Evolutionary conservation across 192 early-diverging fungal species (phyloP).

Genomic region (Coemansia asiatica): DNA sequence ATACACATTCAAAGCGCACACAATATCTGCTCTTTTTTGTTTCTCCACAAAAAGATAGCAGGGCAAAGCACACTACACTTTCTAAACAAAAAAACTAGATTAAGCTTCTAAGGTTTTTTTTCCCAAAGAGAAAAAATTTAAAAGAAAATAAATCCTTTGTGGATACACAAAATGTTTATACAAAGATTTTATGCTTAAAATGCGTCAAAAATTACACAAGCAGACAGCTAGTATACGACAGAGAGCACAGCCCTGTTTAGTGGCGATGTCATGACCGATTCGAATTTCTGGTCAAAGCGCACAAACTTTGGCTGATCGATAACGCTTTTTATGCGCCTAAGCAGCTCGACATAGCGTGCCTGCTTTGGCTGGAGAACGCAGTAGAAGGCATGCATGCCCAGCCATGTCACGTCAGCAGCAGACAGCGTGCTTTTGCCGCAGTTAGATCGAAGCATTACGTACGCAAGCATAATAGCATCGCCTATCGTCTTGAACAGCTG

Average conservation of each 20-base stretch:
- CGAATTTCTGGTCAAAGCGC: constrained; percentile 10
- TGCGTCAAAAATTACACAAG: background rate
- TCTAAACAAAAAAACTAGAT: too few species aligned
- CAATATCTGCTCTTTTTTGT: too few species aligned
- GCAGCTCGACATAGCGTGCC: constrained; percentile 34
- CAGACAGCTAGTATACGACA: constrained; percentile 21
- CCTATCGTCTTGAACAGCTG: constrained; percentile 19
- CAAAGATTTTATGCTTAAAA: background rate
- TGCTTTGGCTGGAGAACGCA: constrained; percentile 50
- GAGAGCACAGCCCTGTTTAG: constrained; percentile 25
- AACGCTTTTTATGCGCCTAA: constrained; percentile 15
- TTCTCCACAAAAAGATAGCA: too few species aligned
- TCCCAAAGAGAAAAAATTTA: too few species aligned
- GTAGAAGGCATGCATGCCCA: constrained; percentile 55
- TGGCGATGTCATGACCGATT: constrained; percentile 15
- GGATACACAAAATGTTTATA: too few species aligned
- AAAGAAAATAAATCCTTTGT: too few species aligned
- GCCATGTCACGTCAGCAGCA: constrained; percentile 40
- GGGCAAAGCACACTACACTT: too few species aligned
- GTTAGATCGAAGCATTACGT: constrained; percentile 26
- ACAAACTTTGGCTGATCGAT: constrained; percentile 22
- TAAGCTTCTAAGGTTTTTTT: too few species aligned
- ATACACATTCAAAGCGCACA: too few species aligned
- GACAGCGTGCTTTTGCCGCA: constrained; percentile 24
- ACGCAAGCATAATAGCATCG: constrained; percentile 19